Base-by-base conservation (phyloP, 2,329 filamentous ascomycete species). In the Nigrospora oryzae region DNA sequence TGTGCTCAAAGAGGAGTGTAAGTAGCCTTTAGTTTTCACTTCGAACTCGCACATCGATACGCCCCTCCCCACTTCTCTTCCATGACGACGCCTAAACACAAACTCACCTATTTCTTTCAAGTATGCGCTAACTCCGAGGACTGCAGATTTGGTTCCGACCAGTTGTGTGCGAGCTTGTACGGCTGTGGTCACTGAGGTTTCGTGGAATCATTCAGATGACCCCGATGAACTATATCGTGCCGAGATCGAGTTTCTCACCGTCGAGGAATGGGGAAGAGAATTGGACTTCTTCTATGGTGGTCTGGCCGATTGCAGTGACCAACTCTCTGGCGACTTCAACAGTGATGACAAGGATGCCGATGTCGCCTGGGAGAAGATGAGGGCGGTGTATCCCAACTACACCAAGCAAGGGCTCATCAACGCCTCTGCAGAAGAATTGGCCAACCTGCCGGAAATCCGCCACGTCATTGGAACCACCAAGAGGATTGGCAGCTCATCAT, bases 401-500 rank as follows among this genome's bases (percentile, higher is more conserved):
- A 61, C 57, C 6, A 58, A 40, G 15, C 54, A 62, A 17, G 56
- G 53, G 51, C 49, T 62, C 13, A 48, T 52, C 3, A 19, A 51
- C 37, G 38, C 40, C 11, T 53, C 60, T 14, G 44, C 52, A 4
- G 58, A 63, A 11, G 66, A 67, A 13, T 64, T 82, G 2, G 63
- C 74, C 53, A 50, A 61, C 1, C 60, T 71, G 10, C 46, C 57
- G 8, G 52, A 57, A 4, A 63, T 79, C 1, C 44, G 52, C 4
- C 45, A 53, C 1, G 47, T 78, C 1, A 68, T 83, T 3, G 77
- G 74, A 1, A 69, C 59, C 0, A 70, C 62, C 1, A 64, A 61
- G 19, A 53, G 51, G 0, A 61, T 81, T 12, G 50, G 59, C 3
- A 59, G 66, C 4, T 46, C 63, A 0, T 56, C 63, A 11, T 53